Percentiles rank a stretch among this genome's conserved stretches.
phyloP scores from a whole-genome alignment of 768 basidiomycete genomes.

The Lenzites betulinus region DNA sequence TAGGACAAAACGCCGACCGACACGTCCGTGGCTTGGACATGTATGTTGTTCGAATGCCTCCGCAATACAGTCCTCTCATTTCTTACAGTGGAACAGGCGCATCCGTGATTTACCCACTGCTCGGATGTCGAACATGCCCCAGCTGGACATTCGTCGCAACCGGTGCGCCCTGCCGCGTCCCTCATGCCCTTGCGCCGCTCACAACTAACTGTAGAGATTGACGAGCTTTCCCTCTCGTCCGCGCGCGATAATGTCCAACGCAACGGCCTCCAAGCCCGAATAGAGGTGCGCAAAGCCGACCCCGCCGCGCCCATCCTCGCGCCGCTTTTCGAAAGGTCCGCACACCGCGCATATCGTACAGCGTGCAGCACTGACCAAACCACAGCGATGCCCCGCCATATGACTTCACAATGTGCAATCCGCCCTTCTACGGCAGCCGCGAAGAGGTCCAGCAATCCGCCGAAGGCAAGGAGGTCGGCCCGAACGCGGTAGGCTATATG shows the following conservation, averaged over 20 bases:
- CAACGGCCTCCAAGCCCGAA: slow-evolving; percentile 57
- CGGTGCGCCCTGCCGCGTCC: slow-evolving; percentile 42
- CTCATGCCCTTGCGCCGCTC: background rate
- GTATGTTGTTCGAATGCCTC: slow-evolving; percentile 42
- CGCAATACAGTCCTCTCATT: background rate
- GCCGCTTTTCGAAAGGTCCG: slow-evolving; percentile 31
- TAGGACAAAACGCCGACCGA: slow-evolving; percentile 4
- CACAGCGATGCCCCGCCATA: slow-evolving; percentile 33
- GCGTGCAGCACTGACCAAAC: background rate
- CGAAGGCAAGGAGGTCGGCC: slow-evolving; percentile 60
- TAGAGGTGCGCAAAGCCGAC: slow-evolving; percentile 47
- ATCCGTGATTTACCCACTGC: slow-evolving; percentile 85
- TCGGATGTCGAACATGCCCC: slow-evolving; percentile 57
- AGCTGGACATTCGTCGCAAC: slow-evolving; percentile 68
- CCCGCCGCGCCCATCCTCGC: slow-evolving; percentile 48
- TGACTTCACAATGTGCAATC: slow-evolving; percentile 93
- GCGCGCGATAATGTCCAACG: slow-evolving; percentile 58
- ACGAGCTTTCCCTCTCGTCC: slow-evolving; percentile 54
- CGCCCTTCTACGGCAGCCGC: slow-evolving; percentile 85
- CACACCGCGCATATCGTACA: background rate
- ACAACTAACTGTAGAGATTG: slow-evolving; percentile 60
- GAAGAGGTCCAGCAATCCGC: slow-evolving; percentile 67
- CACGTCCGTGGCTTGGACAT: slow-evolving; percentile 67
- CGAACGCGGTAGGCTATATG: slow-evolving; percentile 62
- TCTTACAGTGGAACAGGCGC: slow-evolving; percentile 81